Evolutionary conservation across 2,329 filamentous ascomycete genomes (phyloP).

Genomic region (Davidsoniella virescens): DNA sequence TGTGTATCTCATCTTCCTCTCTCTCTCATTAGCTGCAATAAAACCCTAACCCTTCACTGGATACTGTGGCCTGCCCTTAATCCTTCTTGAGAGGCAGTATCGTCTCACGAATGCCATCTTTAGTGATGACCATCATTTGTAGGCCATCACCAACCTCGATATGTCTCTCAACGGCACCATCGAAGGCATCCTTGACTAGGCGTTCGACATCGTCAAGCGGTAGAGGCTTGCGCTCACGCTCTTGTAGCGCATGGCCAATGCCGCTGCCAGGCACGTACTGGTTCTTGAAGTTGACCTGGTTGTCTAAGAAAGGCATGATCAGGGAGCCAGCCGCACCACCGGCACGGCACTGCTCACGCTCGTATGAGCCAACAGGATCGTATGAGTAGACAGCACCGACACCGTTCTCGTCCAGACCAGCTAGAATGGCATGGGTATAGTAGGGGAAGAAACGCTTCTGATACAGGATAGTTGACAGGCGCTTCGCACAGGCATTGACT

Average conservation of each 20-base stretch:
- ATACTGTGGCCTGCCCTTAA: slow-evolving; percentile 29
- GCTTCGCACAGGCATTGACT: slow-evolving; percentile 85
- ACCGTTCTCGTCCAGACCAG: slow-evolving; percentile 85
- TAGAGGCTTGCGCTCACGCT: slow-evolving; percentile 54
- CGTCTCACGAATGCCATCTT: slow-evolving; percentile 74
- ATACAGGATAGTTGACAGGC: slow-evolving; percentile 89
- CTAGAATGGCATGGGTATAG: slow-evolving; percentile 90
- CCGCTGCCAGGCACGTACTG: slow-evolving; percentile 84
- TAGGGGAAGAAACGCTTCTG: slow-evolving; percentile 98
- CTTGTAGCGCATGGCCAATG: slow-evolving; percentile 62
- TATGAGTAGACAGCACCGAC: slow-evolving; percentile 92
- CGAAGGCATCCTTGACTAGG: slow-evolving; percentile 92
- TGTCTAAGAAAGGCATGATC: slow-evolving; percentile 98
- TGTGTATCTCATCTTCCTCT: not conserved
- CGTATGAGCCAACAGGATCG: slow-evolving; percentile 94
- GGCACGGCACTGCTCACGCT: slow-evolving; percentile 88
- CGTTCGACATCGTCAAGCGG: slow-evolving; percentile 60
- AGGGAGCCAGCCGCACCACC: slow-evolving; percentile 82
- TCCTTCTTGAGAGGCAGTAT: slow-evolving; percentile 79
- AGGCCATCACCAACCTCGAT: slow-evolving; percentile 95
- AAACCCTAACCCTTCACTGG: not conserved
- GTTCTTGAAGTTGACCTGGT: slow-evolving; percentile 99
- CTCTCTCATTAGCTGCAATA: not conserved
- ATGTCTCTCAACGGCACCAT: slow-evolving; percentile 93
- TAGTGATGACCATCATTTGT: slow-evolving; percentile 89